Evolutionary conservation across 257 asterid species (phyloP).

Genomic region (Catharanthus roseus): DNA sequence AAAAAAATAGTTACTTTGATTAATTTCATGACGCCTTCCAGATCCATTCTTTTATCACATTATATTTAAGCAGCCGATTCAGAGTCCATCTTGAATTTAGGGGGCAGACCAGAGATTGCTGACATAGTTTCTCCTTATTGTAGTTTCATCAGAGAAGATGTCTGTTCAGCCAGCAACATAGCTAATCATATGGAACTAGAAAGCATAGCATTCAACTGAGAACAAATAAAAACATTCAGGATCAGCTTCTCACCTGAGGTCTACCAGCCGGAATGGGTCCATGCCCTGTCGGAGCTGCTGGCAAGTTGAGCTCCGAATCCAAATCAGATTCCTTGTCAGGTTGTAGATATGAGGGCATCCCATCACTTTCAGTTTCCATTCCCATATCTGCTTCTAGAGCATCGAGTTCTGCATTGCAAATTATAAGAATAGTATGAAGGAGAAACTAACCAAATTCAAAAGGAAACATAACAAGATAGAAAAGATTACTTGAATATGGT

Average conservation of each 20-base stretch:
- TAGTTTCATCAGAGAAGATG: background rate
- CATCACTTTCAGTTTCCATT: conserved; percentile 75
- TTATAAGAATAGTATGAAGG: conserved; percentile 6
- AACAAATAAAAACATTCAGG: no score
- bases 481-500: background rate
- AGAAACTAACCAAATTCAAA: background rate
- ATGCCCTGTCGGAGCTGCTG: conserved; percentile 83
- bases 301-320: conserved; percentile 79
- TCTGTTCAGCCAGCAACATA: background rate
- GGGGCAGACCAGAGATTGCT: background rate
- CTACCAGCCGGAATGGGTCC: conserved; percentile 48
- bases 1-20: background rate
- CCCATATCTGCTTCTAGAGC: conserved; percentile 99
- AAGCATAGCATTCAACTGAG: background rate
- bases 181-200: background rate
- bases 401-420: conserved; percentile 70
- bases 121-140: background rate
- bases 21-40: background rate
- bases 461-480: background rate
- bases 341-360: conserved; percentile 91
- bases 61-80: background rate
- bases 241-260: conserved; percentile 46
- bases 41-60: background rate
- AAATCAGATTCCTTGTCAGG: conserved; percentile 68
- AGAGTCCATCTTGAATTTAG: no score